Evolutionary conservation across 1,284 basidiomycete genomes (phyloP), one percentile per base, ranked within the genome.

Genomic region (Hemileia vastatrix): DNA sequence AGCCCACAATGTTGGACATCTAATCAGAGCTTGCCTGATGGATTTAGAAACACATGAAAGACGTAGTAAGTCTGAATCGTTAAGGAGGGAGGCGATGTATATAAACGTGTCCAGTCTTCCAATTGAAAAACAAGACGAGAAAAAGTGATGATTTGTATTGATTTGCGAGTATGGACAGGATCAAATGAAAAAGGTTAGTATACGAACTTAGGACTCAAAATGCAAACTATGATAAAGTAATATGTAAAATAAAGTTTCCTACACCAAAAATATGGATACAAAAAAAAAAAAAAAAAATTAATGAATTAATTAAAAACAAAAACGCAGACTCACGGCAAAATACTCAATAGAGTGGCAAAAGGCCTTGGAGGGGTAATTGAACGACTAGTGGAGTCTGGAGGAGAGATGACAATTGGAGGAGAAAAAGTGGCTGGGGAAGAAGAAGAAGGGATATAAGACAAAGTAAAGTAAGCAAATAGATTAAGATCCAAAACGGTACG

Each of bases 51-150:
- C 45, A 54, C 58, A 61, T n/a, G 48, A 36, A 19, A 61, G 23
- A 44, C 52, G 24, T 27, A 61, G 54, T 27, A 61, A 23, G 19
- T 54, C 58, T 21, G 32, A 43, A 11, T 61, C 58, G 31, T 45
- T 45, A n/a, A 54, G 23, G 23, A 61, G 54, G 24, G 32, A 47
- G 15, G 58, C 58, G 11, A 61, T 44, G 32, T 61, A 61, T 18
- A 61, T 18, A 1, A 47, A 48, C 5, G 54, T 27, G 24, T 61
- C 52, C 33, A 61, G 40, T 15, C 58, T 59, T 1, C 21, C 11
- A 45, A 11, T 18, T n/a, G 18, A 33, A 54, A 33, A 36, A 36
- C 15, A 36, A 53, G 27, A 36, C 2, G n/a, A 5, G 52, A 43
- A n/a, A 31, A 19, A 19, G 15, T 32, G 24, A 4, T 13, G 36